Conservation (phyloP, 2,329 filamentous ascomycete genomes). For the Talaromyces rugulosus region DNA sequence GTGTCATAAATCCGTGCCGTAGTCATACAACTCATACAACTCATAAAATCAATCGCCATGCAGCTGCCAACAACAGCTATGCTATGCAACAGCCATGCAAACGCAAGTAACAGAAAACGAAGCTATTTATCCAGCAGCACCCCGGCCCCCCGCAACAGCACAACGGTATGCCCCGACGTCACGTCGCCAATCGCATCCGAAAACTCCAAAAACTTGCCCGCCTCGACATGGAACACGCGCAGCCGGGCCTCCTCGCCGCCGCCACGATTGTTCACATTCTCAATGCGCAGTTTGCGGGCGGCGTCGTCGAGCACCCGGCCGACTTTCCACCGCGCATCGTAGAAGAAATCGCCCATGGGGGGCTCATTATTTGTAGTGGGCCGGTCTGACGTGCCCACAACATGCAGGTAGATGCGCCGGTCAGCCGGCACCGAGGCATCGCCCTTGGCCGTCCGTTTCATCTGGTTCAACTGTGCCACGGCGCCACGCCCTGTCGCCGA, state of each 20-base stretch:
- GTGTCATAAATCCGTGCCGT: not conserved
- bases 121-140: conserved; percentile 44
- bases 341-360: conserved; percentile 77
- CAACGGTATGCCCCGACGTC: conserved; percentile 80
- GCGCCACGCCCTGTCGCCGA: conserved; percentile 58
- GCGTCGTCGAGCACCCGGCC: conserved; percentile 57
- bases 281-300: conserved; percentile 37
- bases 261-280: conserved; percentile 44
- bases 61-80: too few species aligned
- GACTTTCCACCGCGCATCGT: conserved; percentile 81
- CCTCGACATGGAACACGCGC: conserved; percentile 89
- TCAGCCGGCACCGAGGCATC: conserved; percentile 75
- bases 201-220: conserved; percentile 80
- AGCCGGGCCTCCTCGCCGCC: conserved; percentile 63
- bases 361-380: conserved; percentile 66
- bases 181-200: conserved; percentile 74
- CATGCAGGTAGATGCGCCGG: conserved; percentile 84
- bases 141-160: conserved; percentile 79
- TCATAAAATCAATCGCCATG: not conserved
- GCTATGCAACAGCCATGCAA: too few species aligned
- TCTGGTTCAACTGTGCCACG: conserved; percentile 64
- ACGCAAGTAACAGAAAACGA: too few species aligned
- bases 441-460: conserved; percentile 87
- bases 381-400: conserved; percentile 85
- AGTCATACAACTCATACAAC: not conserved